Evolutionary conservation across 768 basidiomycete genomes (phyloP).

Genomic region (Chalciporus piperatus): DNA sequence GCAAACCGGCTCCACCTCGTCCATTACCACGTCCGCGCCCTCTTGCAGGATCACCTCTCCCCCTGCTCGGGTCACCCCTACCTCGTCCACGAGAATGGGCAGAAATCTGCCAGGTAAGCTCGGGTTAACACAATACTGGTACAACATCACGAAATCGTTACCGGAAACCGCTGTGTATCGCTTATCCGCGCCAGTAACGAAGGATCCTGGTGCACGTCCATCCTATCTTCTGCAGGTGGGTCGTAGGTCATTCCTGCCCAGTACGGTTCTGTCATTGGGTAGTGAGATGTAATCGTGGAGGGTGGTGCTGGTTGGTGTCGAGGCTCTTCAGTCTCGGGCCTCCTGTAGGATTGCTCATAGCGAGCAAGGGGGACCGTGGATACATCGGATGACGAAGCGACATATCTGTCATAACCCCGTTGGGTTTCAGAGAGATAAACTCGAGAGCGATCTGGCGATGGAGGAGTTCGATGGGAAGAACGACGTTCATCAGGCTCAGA

Average conservation of each 20-base stretch:
- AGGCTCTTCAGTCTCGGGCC: slow-evolving; percentile 9
- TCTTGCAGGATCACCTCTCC: slow-evolving; percentile 20
- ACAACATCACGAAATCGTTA: slow-evolving; percentile 6
- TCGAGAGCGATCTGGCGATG: slow-evolving; percentile 8
- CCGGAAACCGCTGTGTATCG: slow-evolving; percentile 19
- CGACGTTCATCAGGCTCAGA: slow-evolving; percentile 16
- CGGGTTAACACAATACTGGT: not conserved
- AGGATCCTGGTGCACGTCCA: slow-evolving; percentile 15
- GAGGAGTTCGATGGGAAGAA: slow-evolving; percentile 1
- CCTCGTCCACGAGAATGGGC: slow-evolving; percentile 21
- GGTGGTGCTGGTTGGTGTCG: slow-evolving; percentile 13
- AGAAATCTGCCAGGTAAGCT: slow-evolving; percentile 7
- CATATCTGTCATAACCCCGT: slow-evolving; percentile 9
- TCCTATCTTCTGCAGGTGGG: slow-evolving; percentile 9
- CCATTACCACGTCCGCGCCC: slow-evolving; percentile 20
- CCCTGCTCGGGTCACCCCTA: slow-evolving; percentile 14
- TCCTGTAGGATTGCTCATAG: slow-evolving; percentile 11
- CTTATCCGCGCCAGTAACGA: slow-evolving; percentile 25
- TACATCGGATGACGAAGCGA: not conserved
- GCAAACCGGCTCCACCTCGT: slow-evolving; percentile 17
- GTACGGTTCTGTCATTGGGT: slow-evolving; percentile 2
- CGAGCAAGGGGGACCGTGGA: not conserved
- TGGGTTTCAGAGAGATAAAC: slow-evolving; percentile 6
- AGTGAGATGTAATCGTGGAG: not conserved
- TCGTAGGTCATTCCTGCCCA: slow-evolving; percentile 13